Base-by-base conservation (phyloP, 1,284 basidiomycete species). In the Cutaneotrichosporon sp. region DNA sequence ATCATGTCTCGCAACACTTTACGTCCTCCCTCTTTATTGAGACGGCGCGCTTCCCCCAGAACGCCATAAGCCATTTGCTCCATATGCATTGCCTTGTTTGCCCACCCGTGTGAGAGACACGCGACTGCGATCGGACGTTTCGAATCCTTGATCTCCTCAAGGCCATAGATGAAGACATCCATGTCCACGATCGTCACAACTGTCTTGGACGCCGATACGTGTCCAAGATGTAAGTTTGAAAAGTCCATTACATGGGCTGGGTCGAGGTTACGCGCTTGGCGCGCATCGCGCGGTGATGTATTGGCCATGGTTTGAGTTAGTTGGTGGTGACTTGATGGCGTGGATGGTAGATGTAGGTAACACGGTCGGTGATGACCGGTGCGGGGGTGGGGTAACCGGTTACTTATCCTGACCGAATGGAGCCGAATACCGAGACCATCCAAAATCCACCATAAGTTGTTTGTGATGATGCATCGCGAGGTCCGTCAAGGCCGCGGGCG, bases 31-130 rank as follows among this genome's bases (percentile, higher is more conserved):
- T 49, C 42, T 26, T 64, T 32, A 1, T 65, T 60, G 2, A 65
- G 56, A 31, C 60, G 47, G 14, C 30, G 34, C 2, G 70, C 63
- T 52, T 76, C 68, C 10, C 76, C 75, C 2, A 78, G 32, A 4
- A 79, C 49, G 1, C 75, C 77, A 31, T 71, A 60, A 11, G 76
- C 74, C 61, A 77, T 75, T 51, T 65, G 65, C 9, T 60, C 64
- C 72, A 76, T 70, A 31, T 74, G 67, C 56, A 73, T 65, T 32
- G 72, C 67, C 40, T 70, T 73, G 61, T 74, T 73, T 50, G 68
- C 70, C 46, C 75, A 64, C 9, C 77, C 77, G 66, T 79, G 77
- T 8, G 71, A 68, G 16, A 76, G 72, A 49, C 76, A 72, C 76
- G 78, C 56, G 5, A 69, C 74, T 10, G 70, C 72, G 1, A 80